Conservation (phyloP, 108 stramenopile genomes). For the Fragilaria crotonensis region DNA sequence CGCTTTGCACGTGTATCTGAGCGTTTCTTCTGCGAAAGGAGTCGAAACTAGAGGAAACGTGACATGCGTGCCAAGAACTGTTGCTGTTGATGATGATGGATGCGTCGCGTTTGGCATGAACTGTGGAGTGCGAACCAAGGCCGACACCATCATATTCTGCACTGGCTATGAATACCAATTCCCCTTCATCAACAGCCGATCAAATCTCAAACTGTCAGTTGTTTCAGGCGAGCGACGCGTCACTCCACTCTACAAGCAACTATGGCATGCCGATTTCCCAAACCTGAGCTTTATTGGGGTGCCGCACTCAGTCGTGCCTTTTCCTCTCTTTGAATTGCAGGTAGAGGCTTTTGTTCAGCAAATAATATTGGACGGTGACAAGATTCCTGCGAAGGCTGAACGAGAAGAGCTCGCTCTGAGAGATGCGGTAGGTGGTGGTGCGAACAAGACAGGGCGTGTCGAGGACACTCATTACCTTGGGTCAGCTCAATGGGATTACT, state of each 20-base stretch:
- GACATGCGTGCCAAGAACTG: conserved; percentile 52
- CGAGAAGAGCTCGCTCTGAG: conserved; percentile 32
- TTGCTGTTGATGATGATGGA: conserved; percentile 36
- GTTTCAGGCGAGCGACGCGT: conserved; percentile 52
- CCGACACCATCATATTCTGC: conserved; percentile 78
- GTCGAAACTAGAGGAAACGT: conserved; percentile 43
- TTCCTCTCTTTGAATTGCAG: conserved; percentile 87
- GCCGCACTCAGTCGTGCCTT: conserved; percentile 80
- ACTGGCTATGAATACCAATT: conserved; percentile 87
- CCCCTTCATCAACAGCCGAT: conserved; percentile 52
- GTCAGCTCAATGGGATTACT: conserved; percentile 73
- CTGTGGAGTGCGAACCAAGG: conserved; percentile 15
- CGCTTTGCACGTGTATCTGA: conserved; percentile 72
- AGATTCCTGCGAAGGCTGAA: conserved; percentile 27
- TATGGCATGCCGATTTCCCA: conserved; percentile 84
- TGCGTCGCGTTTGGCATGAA: conserved; percentile 34
- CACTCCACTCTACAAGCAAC: conserved; percentile 72
- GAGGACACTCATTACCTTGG: conserved; percentile 81
- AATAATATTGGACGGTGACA: conserved; percentile 10
- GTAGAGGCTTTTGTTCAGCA: conserved; percentile 49
- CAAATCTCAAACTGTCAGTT: conserved; percentile 14
- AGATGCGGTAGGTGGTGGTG: conserved; percentile 54
- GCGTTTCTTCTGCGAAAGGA: conserved; percentile 47
- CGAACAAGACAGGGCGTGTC: conserved; percentile 30
- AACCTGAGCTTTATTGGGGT: conserved; percentile 81